phyloP scores from a whole-genome alignment of 1,284 basidiomycete species.

The Sanghuangporus baumii region DNA sequence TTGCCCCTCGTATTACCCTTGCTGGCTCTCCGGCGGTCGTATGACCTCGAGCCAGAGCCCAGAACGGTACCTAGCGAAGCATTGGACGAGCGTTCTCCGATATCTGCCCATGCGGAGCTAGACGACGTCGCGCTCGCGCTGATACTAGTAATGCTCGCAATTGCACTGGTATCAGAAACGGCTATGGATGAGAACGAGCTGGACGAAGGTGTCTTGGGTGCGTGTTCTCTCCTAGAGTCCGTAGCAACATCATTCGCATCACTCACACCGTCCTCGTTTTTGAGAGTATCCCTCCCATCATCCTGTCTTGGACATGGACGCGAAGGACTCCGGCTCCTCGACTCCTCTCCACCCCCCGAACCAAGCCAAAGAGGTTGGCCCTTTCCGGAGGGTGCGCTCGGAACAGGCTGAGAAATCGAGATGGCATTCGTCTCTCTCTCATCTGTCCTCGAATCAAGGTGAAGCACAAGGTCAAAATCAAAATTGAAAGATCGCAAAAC shows the following conservation, averaged over 20 bases:
- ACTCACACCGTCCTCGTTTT: not conserved
- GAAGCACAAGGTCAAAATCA: not conserved
- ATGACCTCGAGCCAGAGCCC: not conserved
- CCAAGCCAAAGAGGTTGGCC: conserved; percentile 1
- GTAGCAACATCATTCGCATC: not conserved
- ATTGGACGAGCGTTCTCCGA: too few species aligned
- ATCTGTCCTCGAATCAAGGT: not conserved
- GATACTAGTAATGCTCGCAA: not conserved
- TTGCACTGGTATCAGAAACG: conserved; percentile 4
- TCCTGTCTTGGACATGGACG: not conserved
- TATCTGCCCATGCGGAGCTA: not conserved
- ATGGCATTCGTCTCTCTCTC: not conserved
- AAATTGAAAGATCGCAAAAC: not conserved
- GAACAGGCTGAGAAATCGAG: conserved; percentile 13
- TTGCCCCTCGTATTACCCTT: not conserved
- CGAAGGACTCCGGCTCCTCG: not conserved
- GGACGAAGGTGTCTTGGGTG: conserved; percentile 6
- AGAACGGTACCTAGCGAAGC: too few species aligned
- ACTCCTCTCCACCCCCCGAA: not conserved
- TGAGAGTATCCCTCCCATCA: not conserved
- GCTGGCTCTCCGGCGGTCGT: not conserved
- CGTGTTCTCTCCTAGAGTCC: not conserved
- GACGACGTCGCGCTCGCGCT: not conserved
- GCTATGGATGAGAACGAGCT: conserved; percentile 1
- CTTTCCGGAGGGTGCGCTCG: not conserved